phyloP scores from a whole-genome alignment of 768 basidiomycete species.

The Filobasidium floriforme region DNA sequence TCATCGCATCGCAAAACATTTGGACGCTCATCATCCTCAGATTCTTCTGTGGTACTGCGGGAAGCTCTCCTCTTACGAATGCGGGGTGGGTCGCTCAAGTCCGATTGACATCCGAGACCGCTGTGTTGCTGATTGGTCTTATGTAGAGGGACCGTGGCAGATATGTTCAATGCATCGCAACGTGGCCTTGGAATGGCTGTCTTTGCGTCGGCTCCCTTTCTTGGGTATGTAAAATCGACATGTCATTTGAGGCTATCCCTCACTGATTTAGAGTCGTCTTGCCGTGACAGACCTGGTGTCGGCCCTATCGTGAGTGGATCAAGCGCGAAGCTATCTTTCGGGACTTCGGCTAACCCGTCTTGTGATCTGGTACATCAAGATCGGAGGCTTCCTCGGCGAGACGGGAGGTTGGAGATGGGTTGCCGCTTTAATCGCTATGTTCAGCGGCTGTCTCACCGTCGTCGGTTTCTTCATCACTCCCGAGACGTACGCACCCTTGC shows the following conservation, averaged over 20 bases:
- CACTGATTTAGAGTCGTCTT: background rate
- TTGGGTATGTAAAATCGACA: conserved; percentile 13
- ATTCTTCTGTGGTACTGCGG: conserved; percentile 46
- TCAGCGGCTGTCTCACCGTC: conserved; percentile 37
- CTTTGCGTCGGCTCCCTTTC: conserved; percentile 40
- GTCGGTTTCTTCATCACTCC: conserved; percentile 30
- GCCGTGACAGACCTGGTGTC: conserved; percentile 8
- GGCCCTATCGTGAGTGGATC: conserved; percentile 25
- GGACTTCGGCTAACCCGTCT: background rate
- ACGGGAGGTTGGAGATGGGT: conserved; percentile 44
- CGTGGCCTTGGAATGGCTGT: conserved; percentile 43
- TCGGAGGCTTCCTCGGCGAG: conserved; percentile 41
- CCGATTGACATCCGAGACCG: background rate
- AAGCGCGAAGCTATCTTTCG: background rate
- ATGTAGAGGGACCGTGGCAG: conserved; percentile 39
- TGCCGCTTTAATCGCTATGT: conserved; percentile 36
- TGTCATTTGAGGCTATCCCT: background rate
- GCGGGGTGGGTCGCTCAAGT: conserved; percentile 35
- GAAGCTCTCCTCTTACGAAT: conserved; percentile 46
- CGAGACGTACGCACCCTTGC: conserved; percentile 44
- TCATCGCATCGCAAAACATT: conserved; percentile 44
- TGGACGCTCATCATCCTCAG: conserved; percentile 45
- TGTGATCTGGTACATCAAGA: background rate
- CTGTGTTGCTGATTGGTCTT: background rate
- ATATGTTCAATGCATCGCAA: conserved; percentile 38